Percentiles rank a stretch among this genome's conserved stretches.
Conservation (phyloP, 2,329 filamentous ascomycete species). For the Cercospora zeae-maydis region DNA sequence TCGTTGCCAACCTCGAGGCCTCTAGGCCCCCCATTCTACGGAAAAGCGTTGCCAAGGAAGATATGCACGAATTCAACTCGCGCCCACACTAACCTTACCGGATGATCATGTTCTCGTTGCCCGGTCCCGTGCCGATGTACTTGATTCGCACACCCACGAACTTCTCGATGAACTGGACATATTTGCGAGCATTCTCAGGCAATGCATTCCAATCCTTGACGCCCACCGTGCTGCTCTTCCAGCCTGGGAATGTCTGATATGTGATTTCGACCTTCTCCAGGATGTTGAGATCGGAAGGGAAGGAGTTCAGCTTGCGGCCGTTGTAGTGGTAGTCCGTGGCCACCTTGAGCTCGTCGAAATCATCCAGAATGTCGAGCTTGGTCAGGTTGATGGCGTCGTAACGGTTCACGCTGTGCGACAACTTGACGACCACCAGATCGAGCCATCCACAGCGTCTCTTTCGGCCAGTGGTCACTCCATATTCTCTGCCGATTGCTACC, state of each 20-base stretch:
- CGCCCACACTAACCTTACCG: conserved; percentile 39
- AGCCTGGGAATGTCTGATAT: conserved; percentile 67
- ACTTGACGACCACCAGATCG: conserved; percentile 66
- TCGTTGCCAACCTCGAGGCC: conserved; percentile 1
- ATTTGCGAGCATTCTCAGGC: conserved; percentile 61
- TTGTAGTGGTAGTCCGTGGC: conserved; percentile 66
- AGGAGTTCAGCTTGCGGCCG: conserved; percentile 56
- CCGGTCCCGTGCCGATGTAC: conserved; percentile 65
- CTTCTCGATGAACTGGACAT: conserved; percentile 65
- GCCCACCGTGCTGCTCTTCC: conserved; percentile 62
- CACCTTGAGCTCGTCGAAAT: conserved; percentile 70
- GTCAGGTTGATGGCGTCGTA: conserved; percentile 64
- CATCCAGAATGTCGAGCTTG: conserved; percentile 68
- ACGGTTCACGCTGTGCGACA: conserved; percentile 62
- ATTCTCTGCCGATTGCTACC: conserved; percentile 55
- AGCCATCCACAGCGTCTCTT: conserved; percentile 62
- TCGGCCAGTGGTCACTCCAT: conserved; percentile 57
- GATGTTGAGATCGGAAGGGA: conserved; percentile 60
- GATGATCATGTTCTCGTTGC: conserved; percentile 61
- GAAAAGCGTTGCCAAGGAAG: background rate
- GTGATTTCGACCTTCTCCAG: conserved; percentile 60
- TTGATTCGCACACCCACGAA: conserved; percentile 61
- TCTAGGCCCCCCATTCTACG: background rate
- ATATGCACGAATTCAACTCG: background rate
- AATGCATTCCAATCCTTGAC: conserved; percentile 60